Base-by-base conservation (phyloP, 345 rosid genomes). In the Lepidium didymum region DNA sequence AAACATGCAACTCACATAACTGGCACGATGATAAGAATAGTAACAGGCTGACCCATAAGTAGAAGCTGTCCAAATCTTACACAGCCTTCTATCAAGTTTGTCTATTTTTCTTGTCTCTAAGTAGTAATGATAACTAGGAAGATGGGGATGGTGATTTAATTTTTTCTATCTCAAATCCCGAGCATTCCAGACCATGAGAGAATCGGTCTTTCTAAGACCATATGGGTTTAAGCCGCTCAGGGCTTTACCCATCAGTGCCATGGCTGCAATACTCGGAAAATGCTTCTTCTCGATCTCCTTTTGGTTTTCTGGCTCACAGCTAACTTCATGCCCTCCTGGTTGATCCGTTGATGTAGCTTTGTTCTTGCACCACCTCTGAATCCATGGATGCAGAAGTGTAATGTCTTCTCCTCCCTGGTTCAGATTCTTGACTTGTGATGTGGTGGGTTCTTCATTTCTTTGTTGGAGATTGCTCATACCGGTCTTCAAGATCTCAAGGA, bases 161-260 rank as follows among this genome's bases (percentile, higher is more conserved):
- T 37, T 51, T 16, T 13, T 14, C 43, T 64, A 76, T 63, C 79
- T 69, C 55, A 70, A 51, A 58, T 61, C 74, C 46, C 64, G 55
- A 18, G 84, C 79, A 60, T 81, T 85, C 99, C 99, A 95, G 15
- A 89, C 82, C 25, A 83, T 61, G 34, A 68, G 75, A 41, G 89
- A 76, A 9, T 87, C 84, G 4, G 61, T 77, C 42, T 79, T 86
- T 80, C 70, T 79, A 62, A 79, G 80, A 63, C 80, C 84, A 64
- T 87, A 83, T 0, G 91, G 84, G 50, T 54, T 80, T 63, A 87
- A 82, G 40, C 88, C 79, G n/a, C 40, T 89, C 79, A 87, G 72
- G 63, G 89, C 87, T 80, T 87, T 95, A 37, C 96, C 97, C 96
- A 91, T 83, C 82, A 95, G 38, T 47, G 98, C 99, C 99, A 95